Evolutionary conservation across 352 stramenopile genomes (phyloP).

Genomic region (Peronospora farinosa): DNA sequence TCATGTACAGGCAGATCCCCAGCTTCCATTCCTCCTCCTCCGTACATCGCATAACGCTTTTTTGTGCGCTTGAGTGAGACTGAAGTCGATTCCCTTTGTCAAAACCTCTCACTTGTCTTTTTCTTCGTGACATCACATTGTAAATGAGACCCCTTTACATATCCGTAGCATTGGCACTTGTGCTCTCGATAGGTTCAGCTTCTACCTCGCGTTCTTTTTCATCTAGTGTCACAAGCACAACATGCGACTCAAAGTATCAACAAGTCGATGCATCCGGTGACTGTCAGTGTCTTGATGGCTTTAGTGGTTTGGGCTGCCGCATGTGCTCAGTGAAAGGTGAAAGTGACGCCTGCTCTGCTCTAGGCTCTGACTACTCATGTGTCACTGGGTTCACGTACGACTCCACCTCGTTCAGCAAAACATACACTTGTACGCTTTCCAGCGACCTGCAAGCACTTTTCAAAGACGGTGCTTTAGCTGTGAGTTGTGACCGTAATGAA

Average conservation of each 20-base stretch:
- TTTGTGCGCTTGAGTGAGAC: no score
- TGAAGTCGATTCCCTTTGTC: no score
- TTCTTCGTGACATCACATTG: no score
- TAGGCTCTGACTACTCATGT: constrained; percentile 37
- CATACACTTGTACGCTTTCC: constrained; percentile 57
- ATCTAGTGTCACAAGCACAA: background rate
- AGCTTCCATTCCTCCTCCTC: no score
- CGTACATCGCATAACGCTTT: no score
- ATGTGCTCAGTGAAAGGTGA: constrained; percentile 33
- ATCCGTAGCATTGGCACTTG: no score
- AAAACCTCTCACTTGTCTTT: no score
- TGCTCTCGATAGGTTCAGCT: no score
- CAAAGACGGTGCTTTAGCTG: constrained; percentile 48
- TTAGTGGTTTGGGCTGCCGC: constrained; percentile 51
- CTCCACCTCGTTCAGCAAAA: constrained; percentile 37
- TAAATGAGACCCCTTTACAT: no score
- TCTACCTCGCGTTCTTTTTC: constrained; percentile 1
- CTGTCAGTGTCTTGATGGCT: constrained; percentile 50
- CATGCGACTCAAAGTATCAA: constrained; percentile 51
- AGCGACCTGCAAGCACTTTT: constrained; percentile 50
- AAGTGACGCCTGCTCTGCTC: constrained; percentile 7
- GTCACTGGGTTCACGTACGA: constrained; percentile 43
- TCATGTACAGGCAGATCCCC: no score
- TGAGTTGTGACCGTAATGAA: constrained; percentile 45
- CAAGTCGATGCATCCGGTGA: constrained; percentile 35